phyloP scores from a whole-genome alignment of 129 eudicot genomes.

The Apium graveolens region DNA sequence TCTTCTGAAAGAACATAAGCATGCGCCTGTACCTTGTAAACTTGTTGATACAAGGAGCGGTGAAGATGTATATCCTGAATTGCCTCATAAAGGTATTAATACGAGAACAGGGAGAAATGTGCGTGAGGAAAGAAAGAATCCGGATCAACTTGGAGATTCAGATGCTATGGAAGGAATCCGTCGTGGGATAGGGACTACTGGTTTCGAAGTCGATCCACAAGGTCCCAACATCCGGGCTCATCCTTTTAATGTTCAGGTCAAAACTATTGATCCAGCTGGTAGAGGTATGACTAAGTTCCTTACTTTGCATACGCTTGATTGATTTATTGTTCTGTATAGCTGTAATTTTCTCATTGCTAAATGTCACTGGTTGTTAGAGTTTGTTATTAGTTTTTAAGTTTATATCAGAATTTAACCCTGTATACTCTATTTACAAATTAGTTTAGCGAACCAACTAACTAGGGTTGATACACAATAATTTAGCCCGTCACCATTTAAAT shows the following conservation, averaged over 20 bases:
- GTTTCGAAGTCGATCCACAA: slow-evolving; percentile 29
- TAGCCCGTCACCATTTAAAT: not conserved
- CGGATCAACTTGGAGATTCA: not conserved
- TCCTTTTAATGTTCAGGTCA: slow-evolving; percentile 23
- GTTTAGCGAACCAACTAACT: not conserved
- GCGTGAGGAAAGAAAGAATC: not conserved
- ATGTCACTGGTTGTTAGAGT: not conserved
- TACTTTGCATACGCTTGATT: not conserved
- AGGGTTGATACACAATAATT: not conserved
- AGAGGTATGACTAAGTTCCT: slow-evolving; percentile 8
- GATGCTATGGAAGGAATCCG: not conserved
- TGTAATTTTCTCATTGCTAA: not conserved
- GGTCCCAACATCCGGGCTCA: slow-evolving; percentile 9
- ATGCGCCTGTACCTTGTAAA: not conserved
- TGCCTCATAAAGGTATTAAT: not conserved
- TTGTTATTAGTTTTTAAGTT: not conserved
- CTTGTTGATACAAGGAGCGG: not conserved
- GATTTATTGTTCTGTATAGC: not conserved
- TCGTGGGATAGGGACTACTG: not conserved
- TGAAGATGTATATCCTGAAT: not conserved
- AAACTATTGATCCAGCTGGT: slow-evolving; percentile 32
- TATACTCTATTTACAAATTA: not conserved
- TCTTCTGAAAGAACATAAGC: not conserved
- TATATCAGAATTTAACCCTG: not conserved
- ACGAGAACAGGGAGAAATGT: not conserved